phyloP scores from a whole-genome alignment of 129 eudicot genomes.

The Helianthus tuberosus region DNA sequence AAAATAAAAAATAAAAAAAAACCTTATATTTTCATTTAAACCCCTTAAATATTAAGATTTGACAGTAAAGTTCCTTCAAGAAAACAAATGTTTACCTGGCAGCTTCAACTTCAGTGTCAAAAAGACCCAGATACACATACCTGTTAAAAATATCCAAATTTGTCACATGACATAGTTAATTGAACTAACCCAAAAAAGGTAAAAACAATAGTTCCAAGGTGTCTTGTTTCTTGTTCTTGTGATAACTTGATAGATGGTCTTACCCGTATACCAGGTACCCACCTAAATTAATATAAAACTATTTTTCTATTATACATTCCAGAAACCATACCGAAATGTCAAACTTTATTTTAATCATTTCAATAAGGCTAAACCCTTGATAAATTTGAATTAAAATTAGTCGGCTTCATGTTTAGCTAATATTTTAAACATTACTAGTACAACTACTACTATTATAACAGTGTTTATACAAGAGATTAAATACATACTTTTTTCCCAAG shows the following conservation, averaged over 20 bases:
- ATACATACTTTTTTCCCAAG: constrained; percentile 86
- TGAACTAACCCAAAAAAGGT: constrained; percentile 31
- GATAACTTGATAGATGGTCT: constrained; percentile 34
- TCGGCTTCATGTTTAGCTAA: neutral
- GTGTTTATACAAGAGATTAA: neutral
- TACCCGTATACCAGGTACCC: constrained; percentile 20
- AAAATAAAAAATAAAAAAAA: neutral
- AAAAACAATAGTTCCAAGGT: constrained; percentile 34
- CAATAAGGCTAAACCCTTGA: neutral
- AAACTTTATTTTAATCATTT: neutral
- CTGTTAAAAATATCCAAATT: constrained; percentile 41
- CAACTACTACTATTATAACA: no score
- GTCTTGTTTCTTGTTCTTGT: constrained; percentile 32
- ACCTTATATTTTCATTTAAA: neutral
- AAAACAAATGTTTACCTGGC: constrained; percentile 63
- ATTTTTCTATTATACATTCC: neutral
- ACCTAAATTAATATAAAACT: neutral
- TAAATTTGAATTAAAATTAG: neutral
- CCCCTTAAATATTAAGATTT: constrained; percentile 18
- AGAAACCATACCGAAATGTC: neutral
- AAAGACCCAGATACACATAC: constrained; percentile 94
- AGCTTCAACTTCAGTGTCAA: constrained; percentile 97
- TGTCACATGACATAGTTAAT: constrained; percentile 25
- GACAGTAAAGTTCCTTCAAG: constrained; percentile 27
- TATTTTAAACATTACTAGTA: neutral